Evolutionary conservation across 768 basidiomycete genomes (phyloP).

Genomic region (Grammothele lineata): DNA sequence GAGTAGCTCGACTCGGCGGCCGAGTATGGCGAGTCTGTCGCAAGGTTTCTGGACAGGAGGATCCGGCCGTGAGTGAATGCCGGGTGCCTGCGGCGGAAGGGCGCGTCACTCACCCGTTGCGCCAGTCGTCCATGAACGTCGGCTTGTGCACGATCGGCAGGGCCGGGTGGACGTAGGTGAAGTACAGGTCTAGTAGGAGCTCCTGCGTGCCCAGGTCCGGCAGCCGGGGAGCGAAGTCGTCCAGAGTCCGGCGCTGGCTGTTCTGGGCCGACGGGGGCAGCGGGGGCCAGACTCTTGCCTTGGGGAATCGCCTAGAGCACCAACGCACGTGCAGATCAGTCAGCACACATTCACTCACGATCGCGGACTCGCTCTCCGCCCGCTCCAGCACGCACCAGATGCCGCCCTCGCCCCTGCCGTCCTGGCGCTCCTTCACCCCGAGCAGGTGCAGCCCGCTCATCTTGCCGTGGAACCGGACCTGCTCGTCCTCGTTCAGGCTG

Average conservation of each 20-base stretch:
- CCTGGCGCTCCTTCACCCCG: conserved; percentile 53
- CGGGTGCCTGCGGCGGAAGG: no score
- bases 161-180: conserved; percentile 73
- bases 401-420: conserved; percentile 68
- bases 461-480: conserved; percentile 85
- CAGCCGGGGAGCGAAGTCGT: conserved; percentile 39
- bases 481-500: conserved; percentile 81
- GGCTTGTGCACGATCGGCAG: conserved; percentile 76
- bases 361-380: not conserved
- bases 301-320: conserved; percentile 81
- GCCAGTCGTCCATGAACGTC: conserved; percentile 59
- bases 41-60: conserved; percentile 8
- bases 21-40: conserved; percentile 29
- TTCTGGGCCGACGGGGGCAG: conserved; percentile 27
- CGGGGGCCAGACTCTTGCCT: conserved; percentile 86
- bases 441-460: conserved; percentile 77
- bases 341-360: not conserved
- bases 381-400: conserved; percentile 49
- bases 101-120: conserved; percentile 36
- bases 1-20: conserved; percentile 24
- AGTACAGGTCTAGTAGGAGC: conserved; percentile 72
- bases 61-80: no score
- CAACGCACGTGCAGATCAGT: conserved; percentile 16
- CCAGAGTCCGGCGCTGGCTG: conserved; percentile 28
- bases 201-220: conserved; percentile 60